phyloP scores from a whole-genome alignment of 2,329 filamentous ascomycete species.

The Fusarium algeriense region DNA sequence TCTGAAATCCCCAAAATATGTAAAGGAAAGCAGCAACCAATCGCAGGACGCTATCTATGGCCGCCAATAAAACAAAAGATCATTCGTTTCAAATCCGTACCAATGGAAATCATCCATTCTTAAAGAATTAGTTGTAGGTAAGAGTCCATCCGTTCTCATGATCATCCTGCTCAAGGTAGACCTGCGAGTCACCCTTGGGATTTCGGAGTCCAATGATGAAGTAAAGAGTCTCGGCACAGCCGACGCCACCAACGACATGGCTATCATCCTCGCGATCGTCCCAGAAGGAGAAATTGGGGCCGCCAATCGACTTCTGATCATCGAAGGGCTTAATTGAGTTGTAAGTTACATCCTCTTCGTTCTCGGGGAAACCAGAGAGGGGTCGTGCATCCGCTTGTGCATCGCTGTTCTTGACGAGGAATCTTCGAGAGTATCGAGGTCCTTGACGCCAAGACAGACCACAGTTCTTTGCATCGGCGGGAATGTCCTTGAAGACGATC shows the following conservation, averaged over 20 bases:
- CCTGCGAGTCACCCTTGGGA: constrained; percentile 38
- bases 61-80: no score
- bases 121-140: constrained; percentile 15
- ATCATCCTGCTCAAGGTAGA: constrained; percentile 50
- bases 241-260: constrained; percentile 42
- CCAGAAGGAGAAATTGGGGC: constrained; percentile 50
- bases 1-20: no score
- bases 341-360: constrained; percentile 35
- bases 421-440: constrained; percentile 52
- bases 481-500: constrained; percentile 51
- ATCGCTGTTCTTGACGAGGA: constrained; percentile 50
- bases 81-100: no score
- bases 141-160: constrained; percentile 47
- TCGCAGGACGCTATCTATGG: background rate
- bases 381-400: constrained; percentile 43
- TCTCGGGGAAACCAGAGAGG: constrained; percentile 44
- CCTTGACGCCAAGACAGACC: constrained; percentile 51
- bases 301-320: constrained; percentile 24
- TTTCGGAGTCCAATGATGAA: constrained; percentile 44
- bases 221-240: constrained; percentile 47
- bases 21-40: background rate
- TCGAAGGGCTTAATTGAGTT: constrained; percentile 43
- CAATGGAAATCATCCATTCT: no score
- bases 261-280: constrained; percentile 22
- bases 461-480: constrained; percentile 46